A percentile compares a stretch with the other conserved stretches of the same genome.
Conservation (phyloP, 2,329 filamentous ascomycete species). For the Scleromitrula shiraiana region DNA sequence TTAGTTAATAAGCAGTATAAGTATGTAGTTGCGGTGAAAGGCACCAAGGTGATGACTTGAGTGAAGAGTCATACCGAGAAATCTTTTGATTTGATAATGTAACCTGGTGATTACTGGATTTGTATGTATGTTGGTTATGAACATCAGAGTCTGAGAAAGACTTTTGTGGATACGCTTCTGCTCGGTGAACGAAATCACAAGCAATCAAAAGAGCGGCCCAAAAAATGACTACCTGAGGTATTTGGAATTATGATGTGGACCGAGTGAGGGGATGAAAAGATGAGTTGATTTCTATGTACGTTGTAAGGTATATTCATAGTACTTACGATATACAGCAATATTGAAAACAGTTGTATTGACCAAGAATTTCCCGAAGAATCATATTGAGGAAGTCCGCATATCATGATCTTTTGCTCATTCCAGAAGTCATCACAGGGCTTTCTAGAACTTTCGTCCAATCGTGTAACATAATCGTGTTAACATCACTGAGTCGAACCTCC, state of each 20-base stretch:
- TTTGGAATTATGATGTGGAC: neutral
- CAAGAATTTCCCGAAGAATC: no score
- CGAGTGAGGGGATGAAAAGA: no score
- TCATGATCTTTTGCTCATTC: constrained; percentile 4
- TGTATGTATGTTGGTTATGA: neutral
- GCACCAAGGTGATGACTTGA: neutral
- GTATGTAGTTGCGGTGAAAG: neutral
- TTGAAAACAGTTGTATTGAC: no score
- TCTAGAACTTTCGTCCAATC: constrained; percentile 31
- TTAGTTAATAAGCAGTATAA: neutral
- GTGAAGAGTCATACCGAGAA: neutral
- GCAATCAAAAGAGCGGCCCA: neutral
- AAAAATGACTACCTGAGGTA: no score
- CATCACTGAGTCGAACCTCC: constrained; percentile 36
- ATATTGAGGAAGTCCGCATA: no score
- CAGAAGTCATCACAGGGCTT: constrained; percentile 24
- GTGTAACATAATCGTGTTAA: constrained; percentile 40
- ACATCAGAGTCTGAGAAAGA: neutral
- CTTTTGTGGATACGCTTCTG: neutral
- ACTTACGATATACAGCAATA: no score
- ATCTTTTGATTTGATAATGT: neutral
- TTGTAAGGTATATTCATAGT: no score
- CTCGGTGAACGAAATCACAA: neutral
- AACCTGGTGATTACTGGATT: neutral
- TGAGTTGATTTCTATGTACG: no score